Percentiles rank a stretch among this genome's conserved stretches.
Conservation (phyloP, 1,284 basidiomycete species). For the Microbotryomycetes sp. region DNA sequence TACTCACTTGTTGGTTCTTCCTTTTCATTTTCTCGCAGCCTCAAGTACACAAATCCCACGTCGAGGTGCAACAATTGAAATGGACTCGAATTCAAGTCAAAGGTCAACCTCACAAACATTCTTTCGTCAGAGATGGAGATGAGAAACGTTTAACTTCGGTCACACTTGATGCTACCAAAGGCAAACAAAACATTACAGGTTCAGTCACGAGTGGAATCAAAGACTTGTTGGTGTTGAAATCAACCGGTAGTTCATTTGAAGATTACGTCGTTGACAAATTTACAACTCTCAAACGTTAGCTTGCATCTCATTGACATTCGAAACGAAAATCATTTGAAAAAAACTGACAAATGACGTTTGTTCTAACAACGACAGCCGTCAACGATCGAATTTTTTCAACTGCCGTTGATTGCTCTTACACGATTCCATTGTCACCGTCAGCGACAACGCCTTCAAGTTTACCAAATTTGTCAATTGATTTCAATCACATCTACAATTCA, state of each 20-base stretch:
- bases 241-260: constrained; percentile 78
- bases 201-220: constrained; percentile 58
- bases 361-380: constrained; percentile 50
- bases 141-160: constrained; percentile 70
- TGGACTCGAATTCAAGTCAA: constrained; percentile 69
- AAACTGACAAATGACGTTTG: constrained; percentile 7
- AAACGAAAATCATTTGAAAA: neutral
- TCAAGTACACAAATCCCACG: constrained; percentile 55
- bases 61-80: constrained; percentile 72
- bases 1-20: constrained; percentile 11
- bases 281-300: constrained; percentile 58
- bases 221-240: constrained; percentile 83
- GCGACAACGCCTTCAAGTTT: constrained; percentile 48
- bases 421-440: constrained; percentile 50
- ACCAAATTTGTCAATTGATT: constrained; percentile 47
- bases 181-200: constrained; percentile 45
- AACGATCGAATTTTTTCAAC: constrained; percentile 85
- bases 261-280: constrained; percentile 78
- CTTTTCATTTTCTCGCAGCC: neutral
- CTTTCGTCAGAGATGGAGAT: constrained; percentile 82
- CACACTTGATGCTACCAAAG: constrained; percentile 47
- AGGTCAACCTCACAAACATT: constrained; percentile 61
- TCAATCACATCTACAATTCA: constrained; percentile 47
- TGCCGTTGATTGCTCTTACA: constrained; percentile 65
- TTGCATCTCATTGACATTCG: neutral